A percentile compares a stretch with the other conserved stretches of the same genome.
Conservation (phyloP, 1,139 yeast genomes). For the Hemisphaericaspora subhashii region DNA sequence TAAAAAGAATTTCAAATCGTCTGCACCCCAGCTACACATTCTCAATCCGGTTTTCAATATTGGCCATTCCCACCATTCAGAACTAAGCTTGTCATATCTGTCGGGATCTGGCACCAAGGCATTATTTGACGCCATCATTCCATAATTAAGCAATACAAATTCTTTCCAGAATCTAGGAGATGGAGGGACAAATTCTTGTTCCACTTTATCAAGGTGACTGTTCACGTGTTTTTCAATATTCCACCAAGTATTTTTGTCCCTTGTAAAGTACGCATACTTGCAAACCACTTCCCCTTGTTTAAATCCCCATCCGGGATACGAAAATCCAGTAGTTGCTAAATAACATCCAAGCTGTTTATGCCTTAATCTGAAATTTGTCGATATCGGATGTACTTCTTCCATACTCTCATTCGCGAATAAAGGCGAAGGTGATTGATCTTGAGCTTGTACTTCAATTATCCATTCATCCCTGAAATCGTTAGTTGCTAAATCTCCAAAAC, state of each 20-base stretch:
- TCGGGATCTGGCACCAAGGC: constrained; percentile 75
- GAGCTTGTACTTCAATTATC: constrained; percentile 64
- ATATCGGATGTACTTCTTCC: constrained; percentile 59
- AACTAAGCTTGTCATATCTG: constrained; percentile 62
- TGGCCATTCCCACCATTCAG: constrained; percentile 87
- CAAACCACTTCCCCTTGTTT: constrained; percentile 81
- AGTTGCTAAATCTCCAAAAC: constrained; percentile 54
- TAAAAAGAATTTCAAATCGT: constrained; percentile 54
- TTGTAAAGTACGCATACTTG: constrained; percentile 46
- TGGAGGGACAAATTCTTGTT: constrained; percentile 54
- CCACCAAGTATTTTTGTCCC: constrained; percentile 79
- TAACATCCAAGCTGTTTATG: constrained; percentile 70
- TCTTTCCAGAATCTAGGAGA: constrained; percentile 70
- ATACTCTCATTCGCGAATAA: constrained; percentile 42
- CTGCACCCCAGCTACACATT: constrained; percentile 64
- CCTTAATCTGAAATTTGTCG: constrained; percentile 65
- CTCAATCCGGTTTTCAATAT: constrained; percentile 59
- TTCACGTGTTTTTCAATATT: constrained; percentile 70
- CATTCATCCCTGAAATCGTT: constrained; percentile 73
- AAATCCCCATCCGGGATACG: constrained; percentile 81
- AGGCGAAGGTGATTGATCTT: constrained; percentile 52
- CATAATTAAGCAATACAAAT: constrained; percentile 65
- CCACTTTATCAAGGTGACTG: constrained; percentile 38
- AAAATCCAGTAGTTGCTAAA: constrained; percentile 67
- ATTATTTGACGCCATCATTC: constrained; percentile 78